phyloP scores from a whole-genome alignment of 2,329 filamentous ascomycete genomes.

The Diaporthe aspalathi region DNA sequence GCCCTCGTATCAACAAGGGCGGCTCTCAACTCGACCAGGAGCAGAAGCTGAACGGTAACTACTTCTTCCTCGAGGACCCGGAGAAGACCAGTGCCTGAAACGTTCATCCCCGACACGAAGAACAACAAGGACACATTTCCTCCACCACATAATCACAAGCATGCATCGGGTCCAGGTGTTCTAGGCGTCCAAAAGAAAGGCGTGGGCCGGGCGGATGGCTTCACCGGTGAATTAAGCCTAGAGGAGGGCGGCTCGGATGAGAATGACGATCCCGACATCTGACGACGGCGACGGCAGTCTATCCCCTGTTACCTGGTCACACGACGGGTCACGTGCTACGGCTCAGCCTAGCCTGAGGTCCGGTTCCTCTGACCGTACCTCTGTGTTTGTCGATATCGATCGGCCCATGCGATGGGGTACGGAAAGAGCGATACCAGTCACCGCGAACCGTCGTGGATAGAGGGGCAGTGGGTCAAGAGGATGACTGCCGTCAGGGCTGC shows the following conservation, averaged over 20 bases:
- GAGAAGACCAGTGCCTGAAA: constrained; percentile 70
- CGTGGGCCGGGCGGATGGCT: constrained; percentile 43
- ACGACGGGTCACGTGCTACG: constrained; percentile 46
- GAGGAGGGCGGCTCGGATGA: constrained; percentile 67
- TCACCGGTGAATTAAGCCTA: constrained; percentile 50
- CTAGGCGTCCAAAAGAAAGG: constrained; percentile 61
- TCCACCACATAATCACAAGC: constrained; percentile 50
- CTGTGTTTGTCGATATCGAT: constrained; percentile 12
- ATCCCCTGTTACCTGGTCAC: constrained; percentile 76
- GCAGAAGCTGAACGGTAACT: constrained; percentile 94
- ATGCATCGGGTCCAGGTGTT: constrained; percentile 61
- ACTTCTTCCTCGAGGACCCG: constrained; percentile 94
- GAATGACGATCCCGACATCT: constrained; percentile 75
- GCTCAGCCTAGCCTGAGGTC: constrained; percentile 9
- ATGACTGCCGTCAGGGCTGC: constrained; percentile 65
- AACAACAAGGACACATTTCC: constrained; percentile 43
- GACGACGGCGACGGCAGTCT: constrained; percentile 69
- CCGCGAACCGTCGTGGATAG: constrained; percentile 56
- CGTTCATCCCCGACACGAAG: constrained; percentile 61
- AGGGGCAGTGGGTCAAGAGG: constrained; percentile 73
- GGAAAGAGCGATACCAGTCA: constrained; percentile 1
- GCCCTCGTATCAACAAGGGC: constrained; percentile 98
- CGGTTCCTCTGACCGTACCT: not conserved
- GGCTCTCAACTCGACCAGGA: constrained; percentile 97
- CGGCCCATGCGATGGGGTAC: constrained; percentile 12